phyloP scores from a whole-genome alignment of 257 asterid species.

The Scutellaria barbata region DNA sequence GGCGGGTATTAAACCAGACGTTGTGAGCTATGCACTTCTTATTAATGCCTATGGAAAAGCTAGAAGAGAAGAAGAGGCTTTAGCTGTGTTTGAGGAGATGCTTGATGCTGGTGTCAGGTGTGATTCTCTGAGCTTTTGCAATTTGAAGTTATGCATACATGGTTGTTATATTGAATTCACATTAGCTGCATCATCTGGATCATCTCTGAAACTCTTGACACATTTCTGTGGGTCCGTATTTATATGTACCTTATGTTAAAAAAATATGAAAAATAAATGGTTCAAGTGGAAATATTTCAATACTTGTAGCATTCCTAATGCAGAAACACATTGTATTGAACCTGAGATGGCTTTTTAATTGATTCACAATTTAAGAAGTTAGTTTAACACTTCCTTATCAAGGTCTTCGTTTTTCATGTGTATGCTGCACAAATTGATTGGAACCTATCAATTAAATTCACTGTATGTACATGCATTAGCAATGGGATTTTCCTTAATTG shows the following conservation, averaged over 20 bases:
- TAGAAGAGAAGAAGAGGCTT: constrained; percentile 98
- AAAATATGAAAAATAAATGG: no score
- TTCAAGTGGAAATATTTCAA: no score
- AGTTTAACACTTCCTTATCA: background rate
- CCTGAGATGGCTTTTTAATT: background rate
- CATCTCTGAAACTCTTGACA: background rate
- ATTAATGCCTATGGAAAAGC: constrained; percentile 93
- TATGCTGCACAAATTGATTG: no score
- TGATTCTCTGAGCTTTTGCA: constrained; percentile 28
- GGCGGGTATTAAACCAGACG: constrained; percentile 77
- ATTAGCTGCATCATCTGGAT: constrained; percentile 1
- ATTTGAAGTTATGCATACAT: constrained; percentile 22
- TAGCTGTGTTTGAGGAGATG: constrained; percentile 98
- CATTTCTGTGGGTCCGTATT: background rate
- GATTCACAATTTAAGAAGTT: background rate
- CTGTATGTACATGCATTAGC: background rate
- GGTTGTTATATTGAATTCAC: background rate
- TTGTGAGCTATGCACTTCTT: constrained; percentile 88
- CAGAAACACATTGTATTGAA: constrained; percentile 7
- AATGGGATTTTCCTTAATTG: background rate
- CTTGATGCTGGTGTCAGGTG: constrained; percentile 98
- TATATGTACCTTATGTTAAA: no score
- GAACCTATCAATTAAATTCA: no score
- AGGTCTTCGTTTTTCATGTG: background rate
- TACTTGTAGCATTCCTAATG: no score